Percentiles rank a stretch among this genome's conserved stretches.
Conservation (phyloP, 257 asterid species). For the Forsythia viridissima region DNA sequence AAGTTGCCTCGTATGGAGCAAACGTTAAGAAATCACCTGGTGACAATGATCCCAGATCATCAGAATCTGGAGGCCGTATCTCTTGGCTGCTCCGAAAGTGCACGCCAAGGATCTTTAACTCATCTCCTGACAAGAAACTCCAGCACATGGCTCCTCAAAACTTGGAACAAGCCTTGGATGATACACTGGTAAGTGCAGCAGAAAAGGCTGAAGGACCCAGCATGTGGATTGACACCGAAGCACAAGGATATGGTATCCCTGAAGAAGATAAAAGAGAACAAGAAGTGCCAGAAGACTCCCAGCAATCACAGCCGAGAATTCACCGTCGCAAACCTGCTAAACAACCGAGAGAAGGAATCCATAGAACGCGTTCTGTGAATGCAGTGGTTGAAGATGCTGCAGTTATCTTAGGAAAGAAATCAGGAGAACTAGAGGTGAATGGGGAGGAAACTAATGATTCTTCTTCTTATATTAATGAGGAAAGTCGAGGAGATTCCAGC, state of each 20-base stretch:
- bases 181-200: conserved; percentile 25
- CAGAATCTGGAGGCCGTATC: conserved; percentile 59
- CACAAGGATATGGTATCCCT: conserved; percentile 20
- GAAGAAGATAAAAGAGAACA: conserved; percentile 28
- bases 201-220: conserved; percentile 42
- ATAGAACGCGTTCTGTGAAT: conserved; percentile 55
- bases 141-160: conserved; percentile 42
- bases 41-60: conserved; percentile 41
- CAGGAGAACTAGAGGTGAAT: conserved; percentile 28
- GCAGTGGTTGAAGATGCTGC: conserved; percentile 75
- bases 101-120: conserved; percentile 61
- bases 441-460: conserved; percentile 39
- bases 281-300: conserved; percentile 50
- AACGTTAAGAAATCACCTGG: conserved; percentile 40
- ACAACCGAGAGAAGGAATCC: conserved; percentile 42
- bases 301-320: conserved; percentile 47
- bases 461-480: conserved; percentile 37
- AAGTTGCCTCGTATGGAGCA: conserved; percentile 52
- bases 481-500: conserved; percentile 17
- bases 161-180: conserved; percentile 50
- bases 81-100: conserved; percentile 74
- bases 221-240: conserved; percentile 19
- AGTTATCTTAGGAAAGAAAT: conserved; percentile 44
- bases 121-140: conserved; percentile 43
- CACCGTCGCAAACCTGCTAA: conserved; percentile 37